Conservation (phyloP, 1,284 basidiomycete species). For the Pisolithus thermaeus region DNA sequence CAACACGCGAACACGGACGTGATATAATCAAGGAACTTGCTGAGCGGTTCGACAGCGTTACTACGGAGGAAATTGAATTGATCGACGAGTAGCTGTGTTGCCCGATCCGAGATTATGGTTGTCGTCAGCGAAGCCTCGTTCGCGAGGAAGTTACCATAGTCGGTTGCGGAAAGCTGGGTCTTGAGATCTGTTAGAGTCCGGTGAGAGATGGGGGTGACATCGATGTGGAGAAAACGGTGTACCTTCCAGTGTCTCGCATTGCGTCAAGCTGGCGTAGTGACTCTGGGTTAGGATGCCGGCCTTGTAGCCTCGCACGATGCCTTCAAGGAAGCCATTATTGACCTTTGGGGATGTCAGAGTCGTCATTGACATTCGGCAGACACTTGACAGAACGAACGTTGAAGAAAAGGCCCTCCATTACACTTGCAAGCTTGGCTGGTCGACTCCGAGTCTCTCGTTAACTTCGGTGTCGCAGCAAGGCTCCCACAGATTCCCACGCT, state of each 20-base stretch:
- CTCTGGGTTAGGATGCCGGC: constrained; percentile 83
- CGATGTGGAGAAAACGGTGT: constrained; percentile 24
- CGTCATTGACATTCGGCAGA: not conserved
- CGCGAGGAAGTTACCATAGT: constrained; percentile 98
- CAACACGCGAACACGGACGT: constrained; percentile 52
- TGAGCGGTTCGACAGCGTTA: constrained; percentile 88
- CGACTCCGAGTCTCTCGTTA: not conserved
- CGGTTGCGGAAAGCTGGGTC: constrained; percentile 91
- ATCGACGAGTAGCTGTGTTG: constrained; percentile 90
- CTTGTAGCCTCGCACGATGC: constrained; percentile 92
- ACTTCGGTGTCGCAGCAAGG: not conserved
- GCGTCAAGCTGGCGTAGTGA: constrained; percentile 92
- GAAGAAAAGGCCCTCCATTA: constrained; percentile 26
- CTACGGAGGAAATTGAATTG: constrained; percentile 94
- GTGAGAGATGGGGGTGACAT: constrained; percentile 16
- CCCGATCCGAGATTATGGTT: constrained; percentile 92
- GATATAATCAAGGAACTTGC: constrained; percentile 96
- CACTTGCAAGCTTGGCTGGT: not conserved
- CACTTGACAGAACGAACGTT: constrained; percentile 17
- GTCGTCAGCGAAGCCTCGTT: constrained; percentile 95
- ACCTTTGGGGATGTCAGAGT: constrained; percentile 43
- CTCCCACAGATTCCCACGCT: too few species aligned
- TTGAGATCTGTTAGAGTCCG: constrained; percentile 63
- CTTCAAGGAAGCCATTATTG: constrained; percentile 83
- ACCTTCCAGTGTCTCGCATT: constrained; percentile 97